phyloP scores from a whole-genome alignment of 148 eudicot genomes.

The Fagopyrum esculentum region DNA sequence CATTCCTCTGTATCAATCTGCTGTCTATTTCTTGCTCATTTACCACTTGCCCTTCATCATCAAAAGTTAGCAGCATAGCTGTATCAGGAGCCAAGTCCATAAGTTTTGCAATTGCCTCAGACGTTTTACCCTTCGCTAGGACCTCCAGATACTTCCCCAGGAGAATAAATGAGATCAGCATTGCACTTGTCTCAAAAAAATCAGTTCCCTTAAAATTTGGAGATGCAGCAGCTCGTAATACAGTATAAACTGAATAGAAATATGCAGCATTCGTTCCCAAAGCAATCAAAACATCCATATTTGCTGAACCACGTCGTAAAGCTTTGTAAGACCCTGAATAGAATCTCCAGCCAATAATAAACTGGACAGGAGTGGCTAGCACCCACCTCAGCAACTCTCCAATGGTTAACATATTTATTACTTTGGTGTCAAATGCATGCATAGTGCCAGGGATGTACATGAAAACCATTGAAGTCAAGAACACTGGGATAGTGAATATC shows the following conservation, averaged over 20 bases:
- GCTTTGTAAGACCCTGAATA: conserved; percentile 83
- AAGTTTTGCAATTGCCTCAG: conserved; percentile 93
- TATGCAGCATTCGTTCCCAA: conserved; percentile 97
- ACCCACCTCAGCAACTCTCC: conserved; percentile 81
- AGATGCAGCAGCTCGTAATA: conserved; percentile 74
- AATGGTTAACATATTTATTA: conserved; percentile 60
- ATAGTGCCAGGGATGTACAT: conserved; percentile 78
- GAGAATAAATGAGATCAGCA: conserved; percentile 89
- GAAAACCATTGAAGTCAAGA: conserved; percentile 84
- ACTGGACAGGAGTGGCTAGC: conserved; percentile 86
- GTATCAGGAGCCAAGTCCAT: conserved; percentile 90
- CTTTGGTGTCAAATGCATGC: conserved; percentile 53
- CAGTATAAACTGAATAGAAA: conserved; percentile 78
- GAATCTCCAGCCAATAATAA: conserved; percentile 75
- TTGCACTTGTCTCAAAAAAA: conserved; percentile 91
- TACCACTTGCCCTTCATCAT: conserved; percentile 53
- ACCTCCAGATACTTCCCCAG: conserved; percentile 92
- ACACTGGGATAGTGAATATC: conserved; percentile 76
- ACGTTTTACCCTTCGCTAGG: conserved; percentile 89
- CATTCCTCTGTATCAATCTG: conserved; percentile 78
- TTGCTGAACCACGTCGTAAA: conserved; percentile 71
- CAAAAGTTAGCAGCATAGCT: conserved; percentile 55
- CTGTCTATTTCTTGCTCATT: conserved; percentile 80
- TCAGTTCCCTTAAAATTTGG: conserved; percentile 54
- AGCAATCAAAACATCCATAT: conserved; percentile 95